A percentile compares a stretch with the other conserved stretches of the same genome.
phyloP scores from a whole-genome alignment of 306 rosid genomes.

The Vicia sativa region DNA sequence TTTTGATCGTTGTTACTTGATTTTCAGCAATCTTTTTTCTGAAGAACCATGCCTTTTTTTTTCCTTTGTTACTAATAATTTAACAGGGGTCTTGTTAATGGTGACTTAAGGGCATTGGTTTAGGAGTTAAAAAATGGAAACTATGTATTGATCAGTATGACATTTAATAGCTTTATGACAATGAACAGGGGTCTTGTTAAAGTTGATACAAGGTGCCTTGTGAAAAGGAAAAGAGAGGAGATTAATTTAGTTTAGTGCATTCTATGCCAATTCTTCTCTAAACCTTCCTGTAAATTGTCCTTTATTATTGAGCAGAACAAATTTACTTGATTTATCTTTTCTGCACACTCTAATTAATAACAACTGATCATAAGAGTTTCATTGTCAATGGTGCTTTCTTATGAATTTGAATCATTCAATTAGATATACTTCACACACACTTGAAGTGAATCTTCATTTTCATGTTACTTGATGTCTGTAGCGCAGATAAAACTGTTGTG shows the following conservation, averaged over 20 bases:
- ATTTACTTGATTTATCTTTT: constrained; percentile 19
- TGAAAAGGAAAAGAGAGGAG: constrained; percentile 24
- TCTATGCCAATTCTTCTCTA: constrained; percentile 13
- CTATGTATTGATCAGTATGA: background rate
- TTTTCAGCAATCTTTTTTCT: too few relatives aligned
- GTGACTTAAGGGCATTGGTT: background rate
- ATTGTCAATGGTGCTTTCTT: constrained; percentile 10
- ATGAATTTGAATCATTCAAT: constrained; percentile 12
- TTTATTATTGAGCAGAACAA: background rate
- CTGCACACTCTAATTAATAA: constrained; percentile 4
- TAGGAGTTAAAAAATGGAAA: background rate
- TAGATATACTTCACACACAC: background rate
- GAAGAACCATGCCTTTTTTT: background rate
- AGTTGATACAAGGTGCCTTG: background rate
- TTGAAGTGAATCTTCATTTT: constrained; percentile 6
- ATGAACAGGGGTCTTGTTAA: too few relatives aligned
- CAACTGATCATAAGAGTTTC: background rate
- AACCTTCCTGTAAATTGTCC: constrained; percentile 8
- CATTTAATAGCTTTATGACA: background rate
- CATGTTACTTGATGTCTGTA: constrained; percentile 28
- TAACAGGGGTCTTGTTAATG: background rate
- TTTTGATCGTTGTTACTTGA: background rate
- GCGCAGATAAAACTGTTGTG: background rate
- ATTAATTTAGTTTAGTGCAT: constrained; percentile 11
- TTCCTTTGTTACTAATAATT: background rate